Evolutionary conservation across 2,329 filamentous ascomycete genomes (phyloP), one percentile per base, ranked within the genome.

Genomic region (Arthrobotrys musiformis): DNA sequence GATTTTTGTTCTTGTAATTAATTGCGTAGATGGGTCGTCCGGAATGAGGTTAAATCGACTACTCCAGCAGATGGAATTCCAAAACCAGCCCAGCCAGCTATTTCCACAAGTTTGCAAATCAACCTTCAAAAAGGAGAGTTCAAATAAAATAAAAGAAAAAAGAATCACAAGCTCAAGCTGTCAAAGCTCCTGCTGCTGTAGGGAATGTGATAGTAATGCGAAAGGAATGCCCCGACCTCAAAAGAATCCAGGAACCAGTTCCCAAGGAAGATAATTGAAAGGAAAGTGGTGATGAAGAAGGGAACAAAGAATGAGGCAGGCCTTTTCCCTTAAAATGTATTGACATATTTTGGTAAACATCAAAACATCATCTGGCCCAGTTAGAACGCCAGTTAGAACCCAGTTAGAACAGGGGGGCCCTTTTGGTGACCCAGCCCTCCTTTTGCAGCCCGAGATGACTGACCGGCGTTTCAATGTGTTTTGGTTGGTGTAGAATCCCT

Each of bases 381-480:
- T n/a, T n/a, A n/a, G n/a, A n/a, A n/a, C n/a, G n/a, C n/a, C n/a
- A n/a, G n/a, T n/a, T n/a, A n/a, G n/a, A n/a, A n/a, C n/a, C n/a
- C n/a, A n/a, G n/a, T n/a, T n/a, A n/a, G n/a, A n/a, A n/a, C 35
- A 44, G 19, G 44, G 15, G 33, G 35, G 42, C n/a, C n/a, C n/a
- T n/a, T n/a, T n/a, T n/a, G n/a, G n/a, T n/a, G n/a, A 40, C 37
- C 68, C 48, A 63, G 35, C 68, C 58, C 58, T 61, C 61, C 68
- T 24, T 44, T 58, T 58, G 54, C 54, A 33, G 26, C 58, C 26
- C 44, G 42, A 72, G 68, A 64, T 64, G 58, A 64, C 58, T 48
- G 33, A 58, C 64, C 24, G 30, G 58, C 68, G 68, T 72, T 72
- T 72, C 68, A 61, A 28, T 61, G 44, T 58, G 68, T 63, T 72